phyloP scores from a whole-genome alignment of 2,329 filamentous ascomycete genomes.

The Colletotrichum eremochloae region DNA sequence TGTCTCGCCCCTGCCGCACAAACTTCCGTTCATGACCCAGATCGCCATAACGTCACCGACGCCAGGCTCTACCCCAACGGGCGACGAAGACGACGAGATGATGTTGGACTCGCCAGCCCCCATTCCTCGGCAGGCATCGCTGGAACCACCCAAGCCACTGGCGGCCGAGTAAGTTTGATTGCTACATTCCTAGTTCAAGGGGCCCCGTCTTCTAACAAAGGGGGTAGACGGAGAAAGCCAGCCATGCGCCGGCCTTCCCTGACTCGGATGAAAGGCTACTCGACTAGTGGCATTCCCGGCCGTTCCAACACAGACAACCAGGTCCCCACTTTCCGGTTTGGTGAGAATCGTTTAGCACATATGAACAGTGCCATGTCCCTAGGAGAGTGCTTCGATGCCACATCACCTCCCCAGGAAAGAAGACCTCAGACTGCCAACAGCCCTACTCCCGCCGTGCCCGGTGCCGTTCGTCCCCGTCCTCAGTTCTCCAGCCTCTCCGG shows the following conservation, averaged over 20 bases:
- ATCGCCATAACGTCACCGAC: constrained; percentile 81
- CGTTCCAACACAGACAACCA: constrained; percentile 74
- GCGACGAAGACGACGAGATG: constrained; percentile 61
- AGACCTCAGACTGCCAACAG: constrained; percentile 72
- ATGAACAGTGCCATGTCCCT: constrained; percentile 72
- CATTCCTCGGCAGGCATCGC: constrained; percentile 59
- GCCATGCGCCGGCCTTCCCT: constrained; percentile 81
- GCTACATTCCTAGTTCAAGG: constrained; percentile 32
- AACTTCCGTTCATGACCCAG: constrained; percentile 75
- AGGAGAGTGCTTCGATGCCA: constrained; percentile 80
- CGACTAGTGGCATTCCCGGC: constrained; percentile 73
- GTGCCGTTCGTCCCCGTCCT: constrained; percentile 73
- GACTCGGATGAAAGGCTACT: constrained; percentile 79
- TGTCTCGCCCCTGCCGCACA: constrained; percentile 92
- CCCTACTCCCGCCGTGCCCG: constrained; percentile 66
- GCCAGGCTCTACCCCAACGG: constrained; percentile 64
- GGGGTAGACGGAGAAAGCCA: constrained; percentile 73
- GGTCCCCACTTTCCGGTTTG: constrained; percentile 80
- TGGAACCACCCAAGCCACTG: constrained; percentile 64
- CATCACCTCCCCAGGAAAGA: constrained; percentile 81
- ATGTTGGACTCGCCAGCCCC: constrained; percentile 70
- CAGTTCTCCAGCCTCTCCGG: constrained; percentile 73
- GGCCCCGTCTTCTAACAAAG: constrained; percentile 38
- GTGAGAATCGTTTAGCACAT: constrained; percentile 50
- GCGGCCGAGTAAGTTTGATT: constrained; percentile 65